Base-by-base conservation (phyloP, 2,329 filamentous ascomycete genomes). In the Monilinia laxa region DNA sequence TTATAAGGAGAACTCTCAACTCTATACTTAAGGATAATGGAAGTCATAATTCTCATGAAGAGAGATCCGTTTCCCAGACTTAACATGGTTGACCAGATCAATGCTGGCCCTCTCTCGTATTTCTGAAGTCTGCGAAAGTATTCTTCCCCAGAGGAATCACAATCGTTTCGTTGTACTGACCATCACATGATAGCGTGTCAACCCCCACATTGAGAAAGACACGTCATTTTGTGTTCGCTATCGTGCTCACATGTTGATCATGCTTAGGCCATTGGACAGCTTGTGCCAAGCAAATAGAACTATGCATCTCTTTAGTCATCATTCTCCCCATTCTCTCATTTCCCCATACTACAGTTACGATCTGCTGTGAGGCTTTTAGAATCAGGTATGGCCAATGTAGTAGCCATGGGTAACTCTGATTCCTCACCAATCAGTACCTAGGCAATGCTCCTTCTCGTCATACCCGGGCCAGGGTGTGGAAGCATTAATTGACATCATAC, bases 111-210 rank as follows among this genome's bases (percentile, higher is more conserved):
- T 2, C 45, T 20, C 55, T 11, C 10, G 18, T 42, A 25, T 11
- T 28, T 58, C 23, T 57, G 35, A 25, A 18, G n/a, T 57, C 38
- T 28, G 7, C 23, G 18, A 18, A 20, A 57, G 38, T 42, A 5
- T 56, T 56, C 14, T 25, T 31, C 18, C 16, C 31, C 0, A 6
- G 7, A 35, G 31, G 31, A 35, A 31, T 31, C 54, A 56, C 7
- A 3, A 14, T 14, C 18, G n/a, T 2, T 25, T 14, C 18, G n/a
- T 2, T 25, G n/a, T 40, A 20, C n/a, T 14, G 38, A 28, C 14
- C 23, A 58, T 58, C 56, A 58, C 56, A 58, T 58, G 56, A 58
- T 28, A 42, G 1, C 20, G 20, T 52, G 16, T 25, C 11, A n/a
- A 12, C 20, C 49, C 49, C 49, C 23, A 52, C 49, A 52, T 16